Evolutionary conservation across 2,329 filamentous ascomycete species (phyloP).

Genomic region (Fusarium sulawesiense): DNA sequence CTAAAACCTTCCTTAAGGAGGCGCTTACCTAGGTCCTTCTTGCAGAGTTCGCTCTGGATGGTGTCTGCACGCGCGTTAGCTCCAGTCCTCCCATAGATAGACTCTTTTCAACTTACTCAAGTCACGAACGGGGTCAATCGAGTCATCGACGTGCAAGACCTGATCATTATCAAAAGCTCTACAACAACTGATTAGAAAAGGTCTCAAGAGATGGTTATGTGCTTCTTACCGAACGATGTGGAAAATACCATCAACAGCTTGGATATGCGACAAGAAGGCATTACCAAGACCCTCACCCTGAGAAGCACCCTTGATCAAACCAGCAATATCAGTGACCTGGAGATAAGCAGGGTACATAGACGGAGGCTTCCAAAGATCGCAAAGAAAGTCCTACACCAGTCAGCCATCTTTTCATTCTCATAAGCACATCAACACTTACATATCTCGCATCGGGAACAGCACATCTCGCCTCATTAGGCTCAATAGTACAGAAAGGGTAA

Average conservation of each 20-base stretch:
- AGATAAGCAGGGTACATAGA: conserved; percentile 59
- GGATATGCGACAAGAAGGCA: conserved; percentile 59
- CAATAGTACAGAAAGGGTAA: conserved; percentile 60
- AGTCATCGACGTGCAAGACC: conserved; percentile 60
- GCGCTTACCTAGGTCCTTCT: conserved; percentile 52
- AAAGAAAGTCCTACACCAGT: conserved; percentile 55
- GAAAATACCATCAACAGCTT: conserved; percentile 59
- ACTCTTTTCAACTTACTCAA: conserved; percentile 49
- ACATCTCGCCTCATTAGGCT: conserved; percentile 60
- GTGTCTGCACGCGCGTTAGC: conserved; percentile 4
- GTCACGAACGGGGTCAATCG: conserved; percentile 58
- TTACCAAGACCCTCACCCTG: conserved; percentile 59
- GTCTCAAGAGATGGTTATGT: rapidly evolving
- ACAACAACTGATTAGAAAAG: conserved; percentile 12
- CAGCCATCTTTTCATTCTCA: background rate
- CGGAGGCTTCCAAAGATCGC: conserved; percentile 59
- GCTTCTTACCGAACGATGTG: conserved; percentile 55
- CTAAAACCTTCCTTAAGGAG: rapidly evolving
- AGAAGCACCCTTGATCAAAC: conserved; percentile 58
- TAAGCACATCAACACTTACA: conserved; percentile 47
- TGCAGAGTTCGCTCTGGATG: conserved; percentile 47
- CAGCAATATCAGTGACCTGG: conserved; percentile 60
- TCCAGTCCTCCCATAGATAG: background rate
- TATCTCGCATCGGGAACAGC: conserved; percentile 58
- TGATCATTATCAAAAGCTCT: conserved; percentile 59